These are phyloP conservation scores for Penicillium lividum DNA, from an alignment of 495 filamentous ascomycete species.

Conservation along the genomic window DNA sequence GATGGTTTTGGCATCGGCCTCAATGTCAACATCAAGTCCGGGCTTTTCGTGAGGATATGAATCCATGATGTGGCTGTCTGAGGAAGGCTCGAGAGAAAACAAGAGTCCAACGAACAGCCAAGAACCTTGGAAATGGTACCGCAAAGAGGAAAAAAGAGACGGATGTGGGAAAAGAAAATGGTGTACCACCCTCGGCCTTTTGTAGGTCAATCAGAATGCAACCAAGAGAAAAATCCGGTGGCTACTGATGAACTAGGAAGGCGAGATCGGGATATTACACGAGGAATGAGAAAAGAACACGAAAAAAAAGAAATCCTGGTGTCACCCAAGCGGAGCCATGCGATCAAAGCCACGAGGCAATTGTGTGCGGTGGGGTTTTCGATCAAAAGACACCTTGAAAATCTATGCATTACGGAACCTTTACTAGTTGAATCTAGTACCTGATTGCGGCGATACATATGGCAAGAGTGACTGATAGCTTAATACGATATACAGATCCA, in stretches of 20 bases:
- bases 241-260: slow-evolving; percentile 18
- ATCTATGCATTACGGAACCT: no score
- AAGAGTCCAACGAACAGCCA: slow-evolving; percentile 14
- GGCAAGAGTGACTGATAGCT: neutral
- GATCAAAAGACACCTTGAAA: no score
- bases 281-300: slow-evolving; percentile 1
- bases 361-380: neutral
- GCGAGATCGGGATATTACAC: neutral
- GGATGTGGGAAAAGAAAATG: slow-evolving; percentile 1
- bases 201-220: slow-evolving; percentile 11
- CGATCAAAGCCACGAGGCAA: slow-evolving; percentile 14
- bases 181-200: slow-evolving; percentile 11
- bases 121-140: slow-evolving; percentile 14
- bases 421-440: slow-evolving; percentile 2
- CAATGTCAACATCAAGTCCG: slow-evolving; percentile 16
- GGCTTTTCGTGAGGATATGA: slow-evolving; percentile 9
- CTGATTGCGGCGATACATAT: neutral
- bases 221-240: neutral
- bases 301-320: neutral
- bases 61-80: slow-evolving; percentile 14
- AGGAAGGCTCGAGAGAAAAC: neutral
- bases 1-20: slow-evolving; percentile 16
- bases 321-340: slow-evolving; percentile 20
- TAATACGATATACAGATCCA: slow-evolving; percentile 12
- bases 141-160: slow-evolving; percentile 3